Percentiles rank a stretch among this genome's conserved stretches.
Evolutionary conservation across 2,329 filamentous ascomycete species (phyloP).

Genomic region (Cladosporium sp.): DNA sequence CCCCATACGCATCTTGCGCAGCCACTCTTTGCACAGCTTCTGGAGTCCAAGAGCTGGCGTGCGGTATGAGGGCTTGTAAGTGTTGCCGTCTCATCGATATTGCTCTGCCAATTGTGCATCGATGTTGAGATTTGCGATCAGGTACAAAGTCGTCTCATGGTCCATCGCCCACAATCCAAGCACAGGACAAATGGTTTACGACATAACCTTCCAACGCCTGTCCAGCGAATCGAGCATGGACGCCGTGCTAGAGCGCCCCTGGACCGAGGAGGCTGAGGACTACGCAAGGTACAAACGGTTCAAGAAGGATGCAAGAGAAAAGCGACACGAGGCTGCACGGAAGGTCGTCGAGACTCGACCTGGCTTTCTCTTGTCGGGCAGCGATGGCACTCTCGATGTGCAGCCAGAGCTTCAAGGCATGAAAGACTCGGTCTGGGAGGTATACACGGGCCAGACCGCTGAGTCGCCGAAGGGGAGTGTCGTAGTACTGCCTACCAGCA

Average conservation of each 20-base stretch:
- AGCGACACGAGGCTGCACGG: constrained; percentile 17
- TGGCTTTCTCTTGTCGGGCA: neutral
- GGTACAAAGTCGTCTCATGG: constrained; percentile 45
- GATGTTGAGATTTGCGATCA: constrained; percentile 16
- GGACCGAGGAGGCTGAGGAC: constrained; percentile 48
- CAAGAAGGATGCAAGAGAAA: constrained; percentile 20
- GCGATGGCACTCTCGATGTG: constrained; percentile 19
- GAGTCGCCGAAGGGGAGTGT: constrained; percentile 16
- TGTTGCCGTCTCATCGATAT: constrained; percentile 5
- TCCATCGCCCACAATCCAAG: constrained; percentile 35
- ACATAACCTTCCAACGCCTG: constrained; percentile 42
- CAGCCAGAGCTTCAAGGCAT: neutral
- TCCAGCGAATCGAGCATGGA: constrained; percentile 35
- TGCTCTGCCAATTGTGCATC: neutral
- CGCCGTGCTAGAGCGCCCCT: constrained; percentile 41
- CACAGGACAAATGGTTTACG: constrained; percentile 37
- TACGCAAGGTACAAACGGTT: constrained; percentile 51
- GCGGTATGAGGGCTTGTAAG: constrained; percentile 52
- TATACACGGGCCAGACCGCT: constrained; percentile 10
- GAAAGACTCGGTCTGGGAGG: neutral
- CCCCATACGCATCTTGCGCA: constrained; percentile 47
- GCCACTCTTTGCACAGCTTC: constrained; percentile 45
- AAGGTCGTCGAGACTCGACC: constrained; percentile 7
- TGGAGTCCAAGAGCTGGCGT: constrained; percentile 50
- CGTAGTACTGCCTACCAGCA: neutral